Evolutionary conservation across 225 moss, liverwort and hornwort species (phyloP), one percentile per base, ranked within the genome.

Genomic region (Bryoerythrophyllum caledonicum): DNA sequence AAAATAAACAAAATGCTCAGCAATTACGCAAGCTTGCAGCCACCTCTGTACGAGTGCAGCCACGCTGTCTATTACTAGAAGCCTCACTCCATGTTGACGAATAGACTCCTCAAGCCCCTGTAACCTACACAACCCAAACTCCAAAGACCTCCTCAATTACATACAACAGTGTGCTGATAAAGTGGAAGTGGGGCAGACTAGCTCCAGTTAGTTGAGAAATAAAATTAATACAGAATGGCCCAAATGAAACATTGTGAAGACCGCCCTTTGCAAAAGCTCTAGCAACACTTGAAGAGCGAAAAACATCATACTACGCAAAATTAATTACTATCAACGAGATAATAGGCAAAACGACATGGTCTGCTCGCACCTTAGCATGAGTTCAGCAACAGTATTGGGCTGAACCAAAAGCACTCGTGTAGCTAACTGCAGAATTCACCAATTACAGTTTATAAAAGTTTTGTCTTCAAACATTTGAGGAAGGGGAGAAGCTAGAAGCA

Each of bases 61-160:
- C 68, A 90, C 79, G 73, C 92, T 90, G 77, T 93, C 90, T 35
- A 90, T 84, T 44, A 93, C 76, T 57, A 93, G 71, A 24, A 90
- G 81, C 63, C 80, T 75, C 51, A 84, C 87, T 41, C 87, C 80
- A 74, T 81, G 85, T 59, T 86, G 83, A 46, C 66, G 81, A 46
- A 86, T 77, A 53, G 66, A 74, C 10, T 84, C 73, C 74, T 88
- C 86, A 60, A 92, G 85, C n/a, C 73, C 76, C 74, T 82, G 86
- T 78, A 92, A 78, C 77, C 88, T 88, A 80, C 60, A 70, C 65
- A 73, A 61, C 19, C 64, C 32, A 76, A 69, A 76, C 51, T 52
- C 61, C 52, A 67, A 15, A 59, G 24, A 8, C 64, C 65, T 55
- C 62, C 27, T 57, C 58, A 63, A 46, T 58, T 44, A 46, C 57